Conservation (phyloP, 192 early-diverging fungal genomes). For the Coemansia sp. region DNA sequence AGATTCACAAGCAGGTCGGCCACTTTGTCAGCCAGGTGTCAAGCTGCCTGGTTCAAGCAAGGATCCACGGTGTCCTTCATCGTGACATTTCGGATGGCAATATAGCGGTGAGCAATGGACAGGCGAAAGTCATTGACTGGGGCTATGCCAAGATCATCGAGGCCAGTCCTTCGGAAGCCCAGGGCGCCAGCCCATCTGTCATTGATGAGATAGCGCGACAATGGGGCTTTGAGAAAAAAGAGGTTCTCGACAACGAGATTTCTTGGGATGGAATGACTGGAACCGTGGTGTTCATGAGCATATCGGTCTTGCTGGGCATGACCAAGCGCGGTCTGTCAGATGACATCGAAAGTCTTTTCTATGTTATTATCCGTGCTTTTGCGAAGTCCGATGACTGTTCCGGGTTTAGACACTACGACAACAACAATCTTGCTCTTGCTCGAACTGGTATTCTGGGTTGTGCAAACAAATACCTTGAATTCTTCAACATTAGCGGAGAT, state of each 20-base stretch:
- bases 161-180: background rate
- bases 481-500: background rate
- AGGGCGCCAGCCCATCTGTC: background rate
- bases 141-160: conserved; percentile 2
- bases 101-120: background rate
- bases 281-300: background rate
- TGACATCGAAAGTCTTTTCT: background rate
- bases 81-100: conserved; percentile 14
- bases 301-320: background rate
- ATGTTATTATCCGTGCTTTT: background rate
- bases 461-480: background rate
- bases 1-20: background rate
- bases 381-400: no score
- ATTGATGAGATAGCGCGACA: background rate
- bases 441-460: background rate
- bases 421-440: no score
- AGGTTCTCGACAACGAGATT: background rate
- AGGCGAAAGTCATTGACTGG: conserved; percentile 15
- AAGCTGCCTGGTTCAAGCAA: background rate
- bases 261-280: background rate
- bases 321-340: background rate
- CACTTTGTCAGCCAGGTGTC: background rate
- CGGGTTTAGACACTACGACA: no score
- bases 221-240: background rate
- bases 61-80: background rate